Percentiles rank a stretch among this genome's conserved stretches.
These are phyloP conservation scores for Diaporthe caulivora DNA, from an alignment of 2,329 filamentous ascomycete genomes.

Conservation along the genomic window DNA sequence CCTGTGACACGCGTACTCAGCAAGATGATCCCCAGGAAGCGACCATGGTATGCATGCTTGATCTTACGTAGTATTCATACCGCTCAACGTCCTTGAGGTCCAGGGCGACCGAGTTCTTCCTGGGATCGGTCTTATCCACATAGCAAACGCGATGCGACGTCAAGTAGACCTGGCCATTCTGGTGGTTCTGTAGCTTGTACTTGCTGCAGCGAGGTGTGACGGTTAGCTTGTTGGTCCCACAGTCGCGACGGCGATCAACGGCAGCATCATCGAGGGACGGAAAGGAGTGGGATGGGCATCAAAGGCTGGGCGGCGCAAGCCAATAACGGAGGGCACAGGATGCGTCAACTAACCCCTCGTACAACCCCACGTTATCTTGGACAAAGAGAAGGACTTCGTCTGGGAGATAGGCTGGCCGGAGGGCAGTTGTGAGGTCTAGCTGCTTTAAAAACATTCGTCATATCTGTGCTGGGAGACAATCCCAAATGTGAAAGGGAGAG, in stretches of 20 bases:
- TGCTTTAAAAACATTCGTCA: slow-evolving; percentile 97
- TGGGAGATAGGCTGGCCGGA: slow-evolving; percentile 90
- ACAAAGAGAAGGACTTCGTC: slow-evolving; percentile 97
- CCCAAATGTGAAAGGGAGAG: slow-evolving; percentile 39
- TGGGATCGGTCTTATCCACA: slow-evolving; percentile 87
- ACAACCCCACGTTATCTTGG: slow-evolving; percentile 96
- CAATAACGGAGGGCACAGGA: slow-evolving; percentile 31
- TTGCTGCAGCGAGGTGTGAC: slow-evolving; percentile 69
- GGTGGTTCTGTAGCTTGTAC: slow-evolving; percentile 92
- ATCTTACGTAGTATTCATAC: slow-evolving; percentile 84
- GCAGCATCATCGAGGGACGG: slow-evolving; percentile 20
- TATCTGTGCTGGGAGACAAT: slow-evolving; percentile 52
- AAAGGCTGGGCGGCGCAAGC: neutral
- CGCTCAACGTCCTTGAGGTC: slow-evolving; percentile 93
- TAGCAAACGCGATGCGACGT: slow-evolving; percentile 97
- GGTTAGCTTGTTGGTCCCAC: neutral
- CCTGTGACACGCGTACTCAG: slow-evolving; percentile 60
- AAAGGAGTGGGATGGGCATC: slow-evolving; percentile 39
- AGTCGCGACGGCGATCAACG: neutral
- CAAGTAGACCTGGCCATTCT: slow-evolving; percentile 95
- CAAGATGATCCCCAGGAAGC: slow-evolving; percentile 8
- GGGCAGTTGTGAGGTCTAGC: slow-evolving; percentile 94
- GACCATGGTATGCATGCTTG: neutral
- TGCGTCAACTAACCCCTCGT: slow-evolving; percentile 82
- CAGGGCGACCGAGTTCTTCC: slow-evolving; percentile 85